Base-by-base conservation (phyloP, 2,329 filamentous ascomycete species). In the Sporothrix pseudoabietina region DNA sequence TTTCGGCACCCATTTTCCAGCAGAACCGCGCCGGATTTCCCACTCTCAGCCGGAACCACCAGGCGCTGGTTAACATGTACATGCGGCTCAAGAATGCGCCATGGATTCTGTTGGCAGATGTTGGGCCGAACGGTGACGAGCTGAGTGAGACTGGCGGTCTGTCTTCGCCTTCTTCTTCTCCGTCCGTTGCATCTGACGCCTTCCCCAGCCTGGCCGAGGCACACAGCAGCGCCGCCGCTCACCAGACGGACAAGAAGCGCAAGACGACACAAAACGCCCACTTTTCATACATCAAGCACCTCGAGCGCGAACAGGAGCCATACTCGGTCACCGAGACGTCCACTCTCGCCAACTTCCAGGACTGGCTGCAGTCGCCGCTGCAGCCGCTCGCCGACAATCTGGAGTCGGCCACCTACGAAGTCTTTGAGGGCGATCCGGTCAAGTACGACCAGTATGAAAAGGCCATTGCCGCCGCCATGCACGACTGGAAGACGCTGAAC, bases 391-490 rank as follows among this genome's bases (percentile, higher is more conserved):
- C 95, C 0, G 96, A 99, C 81, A 99, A 99, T 78, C 87, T 99
- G 16, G 97, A 99, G 81, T 97, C 94, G 65, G 92, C 97, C 57
- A 99, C 96, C 0, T 99, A 99, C 81, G 96, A 99, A 80, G 95
- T 98, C 1, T 99, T 99, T 78, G 96, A 99, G 81, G 97, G 97
- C 77, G 97, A 99, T 76, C 96, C 96, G 0, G 92, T 99, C 82
- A 99, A 99, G 82, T 99, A 99, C 80, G 90, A 94, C 76, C 97
- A 95, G 86, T 99, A 99, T 80, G 94, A 98, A 81, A 86, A 87
- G 63, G 96, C 96, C 16, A 91, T 97, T 73, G 88, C 89, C 4
- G 89, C 92, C 76, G 95, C 96, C 0, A 85, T 99, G 75, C 86
- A 84, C 14, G 94, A 98, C 78, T 97, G 96, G 91, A 87, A 87